Conservation (phyloP, 2,329 filamentous ascomycete genomes). For the Pochonia chlamydosporia region DNA sequence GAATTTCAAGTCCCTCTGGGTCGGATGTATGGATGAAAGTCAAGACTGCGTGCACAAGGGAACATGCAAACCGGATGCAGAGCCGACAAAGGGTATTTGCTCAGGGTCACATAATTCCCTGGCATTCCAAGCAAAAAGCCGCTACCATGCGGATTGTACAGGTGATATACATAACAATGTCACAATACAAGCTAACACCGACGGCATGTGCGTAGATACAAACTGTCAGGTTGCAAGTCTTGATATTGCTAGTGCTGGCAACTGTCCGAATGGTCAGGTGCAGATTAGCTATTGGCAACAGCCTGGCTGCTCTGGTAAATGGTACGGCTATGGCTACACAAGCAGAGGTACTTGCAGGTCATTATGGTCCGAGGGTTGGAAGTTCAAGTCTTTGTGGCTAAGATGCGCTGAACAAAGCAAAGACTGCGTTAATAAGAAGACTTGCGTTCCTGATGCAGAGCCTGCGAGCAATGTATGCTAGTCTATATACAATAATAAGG, state of each 20-base stretch:
- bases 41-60: background rate
- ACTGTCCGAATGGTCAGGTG: background rate
- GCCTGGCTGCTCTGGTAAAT: background rate
- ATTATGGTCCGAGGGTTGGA: slow-evolving; percentile 1
- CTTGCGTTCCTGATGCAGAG: too few species aligned
- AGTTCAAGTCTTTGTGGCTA: slow-evolving; percentile 2
- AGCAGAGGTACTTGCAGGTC: background rate
- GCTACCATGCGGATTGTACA: too few species aligned
- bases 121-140: background rate
- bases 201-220: too few species aligned
- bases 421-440: too few species aligned
- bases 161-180: too few species aligned
- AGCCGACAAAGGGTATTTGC: background rate
- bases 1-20: too few species aligned
- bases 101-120: background rate
- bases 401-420: too few species aligned
- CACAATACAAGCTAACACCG: background rate
- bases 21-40: background rate
- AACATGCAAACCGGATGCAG: background rate
- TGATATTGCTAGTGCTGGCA: too few species aligned
- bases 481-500: too few species aligned
- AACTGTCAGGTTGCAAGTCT: too few species aligned
- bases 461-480: too few species aligned
- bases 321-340: background rate
- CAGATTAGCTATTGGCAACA: background rate